Evolutionary conservation across 2,329 filamentous ascomycete species (phyloP).

Genomic region (Ophiocordyceps camponoti-saundersi): DNA sequence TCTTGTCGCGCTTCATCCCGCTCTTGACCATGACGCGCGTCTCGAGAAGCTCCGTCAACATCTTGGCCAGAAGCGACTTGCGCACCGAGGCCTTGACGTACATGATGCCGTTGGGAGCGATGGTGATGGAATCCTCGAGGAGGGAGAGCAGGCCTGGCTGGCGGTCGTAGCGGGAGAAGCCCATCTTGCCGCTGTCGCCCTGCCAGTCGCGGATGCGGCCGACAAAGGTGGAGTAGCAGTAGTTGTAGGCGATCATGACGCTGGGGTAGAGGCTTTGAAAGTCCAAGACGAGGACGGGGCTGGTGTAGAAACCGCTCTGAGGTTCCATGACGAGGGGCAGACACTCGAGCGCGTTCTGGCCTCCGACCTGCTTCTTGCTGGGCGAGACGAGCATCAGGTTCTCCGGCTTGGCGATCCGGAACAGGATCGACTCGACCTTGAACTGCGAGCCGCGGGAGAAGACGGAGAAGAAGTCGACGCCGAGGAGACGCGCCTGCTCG

Average conservation of each 20-base stretch:
- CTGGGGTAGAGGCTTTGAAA: conserved; percentile 95
- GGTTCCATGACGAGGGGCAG: conserved; percentile 95
- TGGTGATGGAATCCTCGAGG: conserved; percentile 72
- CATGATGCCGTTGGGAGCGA: conserved; percentile 93
- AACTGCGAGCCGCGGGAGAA: conserved; percentile 92
- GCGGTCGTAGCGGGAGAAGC: conserved; percentile 73
- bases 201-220: conserved; percentile 71
- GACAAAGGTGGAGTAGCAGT: conserved; percentile 94
- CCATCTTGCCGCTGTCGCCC: conserved; percentile 81
- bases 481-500: conserved; percentile 82
- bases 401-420: conserved; percentile 92
- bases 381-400: conserved; percentile 85
- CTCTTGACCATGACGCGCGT: conserved; percentile 96
- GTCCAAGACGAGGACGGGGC: conserved; percentile 77
- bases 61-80: conserved; percentile 84
- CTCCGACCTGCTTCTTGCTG: conserved; percentile 77
- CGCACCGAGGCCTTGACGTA: conserved; percentile 74
- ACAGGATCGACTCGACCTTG: conserved; percentile 98
- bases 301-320: conserved; percentile 83
- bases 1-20: conserved; percentile 86
- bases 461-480: conserved; percentile 93
- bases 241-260: conserved; percentile 98
- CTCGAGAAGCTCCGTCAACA: conserved; percentile 90
- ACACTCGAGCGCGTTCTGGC: conserved; percentile 88
- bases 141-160: conserved; percentile 59